Percentiles rank a stretch among this genome's conserved stretches.
Evolutionary conservation across 2,329 filamentous ascomycete species (phyloP).

Genomic region (Penicillium sp.): DNA sequence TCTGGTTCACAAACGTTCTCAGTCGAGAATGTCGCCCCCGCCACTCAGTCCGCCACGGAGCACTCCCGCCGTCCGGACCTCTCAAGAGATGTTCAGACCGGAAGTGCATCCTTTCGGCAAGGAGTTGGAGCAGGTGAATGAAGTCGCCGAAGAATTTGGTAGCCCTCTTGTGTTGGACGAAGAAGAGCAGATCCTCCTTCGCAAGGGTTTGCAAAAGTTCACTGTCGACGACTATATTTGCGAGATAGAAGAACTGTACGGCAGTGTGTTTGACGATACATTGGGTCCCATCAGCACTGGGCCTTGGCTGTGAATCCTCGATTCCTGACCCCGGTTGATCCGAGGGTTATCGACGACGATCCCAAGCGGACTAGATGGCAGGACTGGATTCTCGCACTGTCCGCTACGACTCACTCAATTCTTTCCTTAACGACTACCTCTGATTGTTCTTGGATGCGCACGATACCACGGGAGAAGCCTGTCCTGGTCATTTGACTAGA

Average conservation of each 20-base stretch:
- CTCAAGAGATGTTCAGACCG: slow-evolving; percentile 35
- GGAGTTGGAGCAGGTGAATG: slow-evolving; percentile 85
- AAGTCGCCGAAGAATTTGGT: slow-evolving; percentile 84
- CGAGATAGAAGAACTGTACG: slow-evolving; percentile 67
- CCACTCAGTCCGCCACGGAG: slow-evolving; percentile 35
- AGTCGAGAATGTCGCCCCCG: slow-evolving; percentile 48
- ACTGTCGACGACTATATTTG: slow-evolving; percentile 74
- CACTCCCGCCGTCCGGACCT: slow-evolving; percentile 31
- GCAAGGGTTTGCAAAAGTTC: slow-evolving; percentile 66
- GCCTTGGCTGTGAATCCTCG: slow-evolving; percentile 37
- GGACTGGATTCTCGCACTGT: slow-evolving; percentile 21
- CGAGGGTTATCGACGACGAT: slow-evolving; percentile 14
- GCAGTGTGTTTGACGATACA: slow-evolving; percentile 53
- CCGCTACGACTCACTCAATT: slow-evolving; percentile 31
- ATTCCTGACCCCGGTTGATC: slow-evolving; percentile 18
- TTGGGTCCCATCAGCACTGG: slow-evolving; percentile 31
- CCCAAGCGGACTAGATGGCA: slow-evolving; percentile 11
- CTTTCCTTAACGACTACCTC: slow-evolving; percentile 20
- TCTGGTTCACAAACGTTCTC: slow-evolving; percentile 62
- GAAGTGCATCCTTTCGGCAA: slow-evolving; percentile 70
- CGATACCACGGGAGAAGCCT: slow-evolving; percentile 22
- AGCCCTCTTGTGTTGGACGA: slow-evolving; percentile 60
- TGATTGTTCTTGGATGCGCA: slow-evolving; percentile 13
- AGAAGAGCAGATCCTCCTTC: slow-evolving; percentile 64
- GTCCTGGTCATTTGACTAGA: slow-evolving; percentile 12